Evolutionary conservation across 805 yeast species (phyloP).

Genomic region (Kluyveromyces aestuarii): DNA sequence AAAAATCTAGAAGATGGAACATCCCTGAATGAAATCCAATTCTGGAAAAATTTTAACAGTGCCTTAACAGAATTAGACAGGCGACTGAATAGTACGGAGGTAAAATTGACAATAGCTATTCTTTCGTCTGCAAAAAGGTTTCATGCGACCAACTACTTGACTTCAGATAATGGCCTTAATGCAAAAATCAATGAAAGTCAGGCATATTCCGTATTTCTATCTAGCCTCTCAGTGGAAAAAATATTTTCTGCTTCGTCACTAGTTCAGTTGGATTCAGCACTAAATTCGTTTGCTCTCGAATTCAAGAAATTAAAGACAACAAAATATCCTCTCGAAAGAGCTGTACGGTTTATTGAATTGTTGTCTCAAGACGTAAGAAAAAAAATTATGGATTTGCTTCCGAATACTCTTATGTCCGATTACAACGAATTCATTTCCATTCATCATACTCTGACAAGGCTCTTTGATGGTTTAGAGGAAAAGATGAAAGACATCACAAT

Average conservation of each 20-base stretch:
- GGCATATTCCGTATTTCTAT: conserved; percentile 52
- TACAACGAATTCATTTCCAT: conserved; percentile 34
- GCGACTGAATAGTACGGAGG: conserved; percentile 48
- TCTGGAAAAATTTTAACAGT: conserved; percentile 67
- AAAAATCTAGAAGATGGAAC: conserved; percentile 46
- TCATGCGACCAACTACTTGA: conserved; percentile 66
- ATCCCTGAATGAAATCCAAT: conserved; percentile 57
- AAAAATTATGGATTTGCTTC: conserved; percentile 34
- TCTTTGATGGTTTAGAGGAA: conserved; percentile 42
- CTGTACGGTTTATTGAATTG: conserved; percentile 57
- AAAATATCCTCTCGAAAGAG: conserved; percentile 54
- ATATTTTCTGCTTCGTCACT: conserved; percentile 41
- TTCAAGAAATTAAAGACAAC: conserved; percentile 53
- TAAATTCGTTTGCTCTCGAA: conserved; percentile 46
- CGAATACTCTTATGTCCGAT: conserved; percentile 37
- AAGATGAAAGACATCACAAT: conserved; percentile 54
- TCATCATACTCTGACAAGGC: conserved; percentile 25
- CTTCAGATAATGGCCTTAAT: conserved; percentile 59
- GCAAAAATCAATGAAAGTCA: conserved; percentile 43
- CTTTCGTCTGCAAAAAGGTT: conserved; percentile 66
- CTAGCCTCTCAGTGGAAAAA: conserved; percentile 61
- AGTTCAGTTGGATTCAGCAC: conserved; percentile 35
- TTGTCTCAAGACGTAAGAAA: conserved; percentile 47
- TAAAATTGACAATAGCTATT: conserved; percentile 48
- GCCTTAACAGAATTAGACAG: conserved; percentile 46